Evolutionary conservation across 2,329 filamentous ascomycete genomes (phyloP), one percentile per base, ranked within the genome.

Genomic region (Fragosphaeria purpurea): DNA sequence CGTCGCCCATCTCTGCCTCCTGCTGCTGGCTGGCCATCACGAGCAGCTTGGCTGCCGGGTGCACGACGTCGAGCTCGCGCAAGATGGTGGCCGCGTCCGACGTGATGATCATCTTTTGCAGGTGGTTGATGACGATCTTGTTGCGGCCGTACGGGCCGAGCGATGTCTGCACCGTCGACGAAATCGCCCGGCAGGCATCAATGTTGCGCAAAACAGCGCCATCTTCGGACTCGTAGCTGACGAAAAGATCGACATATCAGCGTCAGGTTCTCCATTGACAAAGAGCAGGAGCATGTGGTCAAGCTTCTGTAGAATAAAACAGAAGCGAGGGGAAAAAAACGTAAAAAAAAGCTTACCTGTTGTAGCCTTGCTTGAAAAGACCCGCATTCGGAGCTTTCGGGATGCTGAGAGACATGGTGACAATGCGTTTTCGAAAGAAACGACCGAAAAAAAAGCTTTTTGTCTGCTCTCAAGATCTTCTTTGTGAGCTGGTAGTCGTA

Each of bases 21-120:
- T 98, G 94, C 73, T 98, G 93, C 71, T 98, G 93, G 68, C 86
- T 91, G 55, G 93, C 91, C 94, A 98, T 98, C 61, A 98, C 93
- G 49, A 98, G 75, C 57, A 98, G 77, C 74, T 98, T 98, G 47
- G 93, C 94, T 52, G 93, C 93, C 56, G 94, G 93, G 74, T 98
- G 93, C 51, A 98, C 90, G 56, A 98, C 93, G 64, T 98, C 93
- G 68, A 98, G 82, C 74, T 98, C 94, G 64, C 89, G 85, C 61
- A 98, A 79, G 66, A 98, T 98, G 42, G 93, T 97, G 58, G 93
- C 93, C 58, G 93, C 93, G 66, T 98, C 93, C 54, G 90, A 97
- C 60, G 94, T 98, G 58, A 98, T 77, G 62, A 96, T 95, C 93
- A 98, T 96, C 79, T 98, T 98, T 70, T 95, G 88, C 56, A 98